Evolutionary conservation across 176 grass and related monocot genomes (phyloP), one percentile per base, ranked within the genome.

Genomic region (Hordeum vulgare): DNA sequence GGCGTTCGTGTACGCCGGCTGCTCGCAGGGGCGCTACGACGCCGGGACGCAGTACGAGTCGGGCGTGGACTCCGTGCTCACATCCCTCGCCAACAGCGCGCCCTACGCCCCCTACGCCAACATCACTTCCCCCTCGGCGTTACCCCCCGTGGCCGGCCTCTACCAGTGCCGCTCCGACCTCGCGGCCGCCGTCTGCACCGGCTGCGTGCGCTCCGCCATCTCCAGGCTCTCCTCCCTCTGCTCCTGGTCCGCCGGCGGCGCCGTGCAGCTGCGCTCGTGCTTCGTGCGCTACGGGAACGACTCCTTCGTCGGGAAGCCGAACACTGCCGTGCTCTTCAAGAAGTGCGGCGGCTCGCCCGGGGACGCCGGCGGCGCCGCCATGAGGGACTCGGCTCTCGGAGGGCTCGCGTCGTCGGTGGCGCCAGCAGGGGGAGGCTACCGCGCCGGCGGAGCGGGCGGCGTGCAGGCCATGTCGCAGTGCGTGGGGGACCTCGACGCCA

Each of bases 381-480:
- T 92, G 90, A 79, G 92, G 29, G 95, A 94, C 76, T 83, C 95
- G 8, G 95, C 92, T 2, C 87, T 97, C 41, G 95, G 88, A 24
- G 84, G 77, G 57, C 83, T 94, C 21, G 86, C 94, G 12, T 49
- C 78, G 3, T 23, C 74, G 2, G 71, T 84, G 9, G 95, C 78
- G 9, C 72, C 88, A 3, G 74, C 64, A 6, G 92, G 92, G 0
- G 95, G 88, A 14, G 81, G 80, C 2, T 97, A 84, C 84, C 90
- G 95, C 9, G 85, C 91, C 2, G 95, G 95, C 0, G 90, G 88
- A 0, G 87, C 90, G 0, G 90, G 92, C 0, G 85, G 62, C 61
- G 92, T 97, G 40, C 95, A 94, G 92, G 95, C 95, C 58, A 88
- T 94, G 88, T 94, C 92, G 11, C 95, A 97, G 92, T 97, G 95